Conservation (phyloP, 306 rosid species). For the Begonia loranthoides region DNA sequence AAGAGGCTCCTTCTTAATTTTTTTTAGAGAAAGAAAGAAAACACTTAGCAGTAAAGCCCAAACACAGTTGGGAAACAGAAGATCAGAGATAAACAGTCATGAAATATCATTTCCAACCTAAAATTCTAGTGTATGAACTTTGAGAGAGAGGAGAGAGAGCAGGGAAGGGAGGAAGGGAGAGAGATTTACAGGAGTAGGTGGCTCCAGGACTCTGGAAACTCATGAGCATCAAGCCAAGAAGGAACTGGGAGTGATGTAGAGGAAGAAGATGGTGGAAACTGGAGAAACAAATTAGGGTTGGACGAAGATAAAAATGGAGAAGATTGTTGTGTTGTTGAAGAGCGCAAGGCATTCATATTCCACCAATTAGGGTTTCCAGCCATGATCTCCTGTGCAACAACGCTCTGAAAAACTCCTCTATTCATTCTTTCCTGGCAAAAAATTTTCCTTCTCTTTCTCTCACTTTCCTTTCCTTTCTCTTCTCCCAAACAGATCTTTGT, state of each 20-base stretch:
- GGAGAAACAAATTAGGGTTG: constrained; percentile 24
- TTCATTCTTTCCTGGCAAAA: constrained; percentile 47
- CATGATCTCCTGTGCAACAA: constrained; percentile 82
- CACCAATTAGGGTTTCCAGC: constrained; percentile 92
- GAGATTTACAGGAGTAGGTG: constrained; percentile 61
- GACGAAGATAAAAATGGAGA: constrained; percentile 8
- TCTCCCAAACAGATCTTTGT: constrained; percentile 30
- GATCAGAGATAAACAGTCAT: too few relatives aligned
- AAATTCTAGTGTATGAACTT: too few relatives aligned
- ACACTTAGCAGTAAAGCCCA: too few relatives aligned
- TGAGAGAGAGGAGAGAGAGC: too few relatives aligned
- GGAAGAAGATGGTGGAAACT: constrained; percentile 22
- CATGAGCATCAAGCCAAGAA: constrained; percentile 52
- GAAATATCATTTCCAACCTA: too few relatives aligned
- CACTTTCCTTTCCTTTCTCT: constrained; percentile 8
- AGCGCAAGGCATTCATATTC: constrained; percentile 59
- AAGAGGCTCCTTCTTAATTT: too few relatives aligned
- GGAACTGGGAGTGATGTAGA: constrained; percentile 35
- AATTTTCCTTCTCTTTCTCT: constrained; percentile 5
- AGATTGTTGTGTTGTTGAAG: constrained; percentile 23
- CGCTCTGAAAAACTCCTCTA: constrained; percentile 66
- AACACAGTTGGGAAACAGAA: too few relatives aligned
- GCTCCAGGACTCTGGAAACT: constrained; percentile 88
- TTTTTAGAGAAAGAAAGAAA: too few relatives aligned
- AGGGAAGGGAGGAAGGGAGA: too few relatives aligned